phyloP scores from a whole-genome alignment of 139 green algal species.

The Chlorella sp. region DNA sequence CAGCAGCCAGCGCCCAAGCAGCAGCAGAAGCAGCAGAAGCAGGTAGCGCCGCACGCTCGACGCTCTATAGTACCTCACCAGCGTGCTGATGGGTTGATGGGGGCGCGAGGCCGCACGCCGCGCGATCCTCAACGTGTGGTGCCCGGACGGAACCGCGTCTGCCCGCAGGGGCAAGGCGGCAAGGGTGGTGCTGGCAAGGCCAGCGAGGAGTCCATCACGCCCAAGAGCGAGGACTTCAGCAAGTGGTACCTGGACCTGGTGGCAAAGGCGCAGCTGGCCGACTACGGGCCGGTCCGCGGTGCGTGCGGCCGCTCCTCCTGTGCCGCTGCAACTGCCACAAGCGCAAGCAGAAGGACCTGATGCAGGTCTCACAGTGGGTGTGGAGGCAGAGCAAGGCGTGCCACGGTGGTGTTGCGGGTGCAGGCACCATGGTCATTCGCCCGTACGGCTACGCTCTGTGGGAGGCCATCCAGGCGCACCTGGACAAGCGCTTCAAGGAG shows the following conservation, averaged over 20 bases:
- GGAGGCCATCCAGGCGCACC: slow-evolving; percentile 64
- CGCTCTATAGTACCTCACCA: background rate
- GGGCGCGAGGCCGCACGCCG: background rate
- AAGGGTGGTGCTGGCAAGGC: slow-evolving; percentile 34
- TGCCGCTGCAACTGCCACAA: too few relatives aligned
- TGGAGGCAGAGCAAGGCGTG: too few relatives aligned
- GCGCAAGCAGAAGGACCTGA: too few relatives aligned
- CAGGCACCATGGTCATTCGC: slow-evolving; percentile 98
- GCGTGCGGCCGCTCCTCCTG: too few relatives aligned
- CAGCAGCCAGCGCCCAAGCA: too few relatives aligned
- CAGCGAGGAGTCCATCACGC: slow-evolving; percentile 62
- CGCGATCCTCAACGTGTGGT: background rate
- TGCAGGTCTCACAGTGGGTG: too few relatives aligned
- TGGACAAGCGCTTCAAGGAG: slow-evolving; percentile 87
- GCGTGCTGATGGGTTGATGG: background rate
- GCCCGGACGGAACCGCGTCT: background rate
- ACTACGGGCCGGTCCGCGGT: slow-evolving; percentile 94
- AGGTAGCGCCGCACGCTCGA: background rate
- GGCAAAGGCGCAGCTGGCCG: slow-evolving; percentile 85
- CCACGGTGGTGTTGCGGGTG: too few relatives aligned
- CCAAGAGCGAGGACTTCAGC: slow-evolving; percentile 78
- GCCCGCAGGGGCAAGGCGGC: slow-evolving; percentile 3
- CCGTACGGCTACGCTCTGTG: slow-evolving; percentile 89
- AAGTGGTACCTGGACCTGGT: slow-evolving; percentile 96
- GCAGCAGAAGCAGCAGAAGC: background rate